A percentile compares a stretch with the other conserved stretches of the same genome.
Evolutionary conservation across 176 grass and related monocot species (phyloP).

Genomic region (Musa schizocarpa): DNA sequence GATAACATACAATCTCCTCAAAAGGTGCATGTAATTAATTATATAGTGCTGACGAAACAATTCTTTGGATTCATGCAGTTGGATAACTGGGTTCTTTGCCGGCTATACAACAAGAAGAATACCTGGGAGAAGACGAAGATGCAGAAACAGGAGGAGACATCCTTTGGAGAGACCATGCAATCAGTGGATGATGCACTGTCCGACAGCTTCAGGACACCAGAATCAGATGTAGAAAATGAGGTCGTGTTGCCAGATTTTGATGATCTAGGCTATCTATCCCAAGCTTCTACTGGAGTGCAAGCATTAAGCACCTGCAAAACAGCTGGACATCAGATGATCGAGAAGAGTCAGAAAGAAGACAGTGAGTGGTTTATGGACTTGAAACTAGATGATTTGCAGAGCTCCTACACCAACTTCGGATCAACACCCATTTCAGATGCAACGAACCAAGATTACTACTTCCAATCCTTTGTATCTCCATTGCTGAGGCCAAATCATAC

Average conservation of each 20-base stretch:
- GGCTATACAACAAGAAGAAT: conserved; percentile 4
- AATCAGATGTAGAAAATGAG: not conserved
- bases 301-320: not conserved
- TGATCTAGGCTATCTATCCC: not conserved
- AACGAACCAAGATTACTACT: not conserved
- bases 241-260: not conserved
- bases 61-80: not conserved
- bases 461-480: too few relatives aligned
- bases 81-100: conserved; percentile 6
- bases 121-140: not conserved
- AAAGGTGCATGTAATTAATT: not conserved
- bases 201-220: not conserved
- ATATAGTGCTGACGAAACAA: not conserved
- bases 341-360: conserved; percentile 1
- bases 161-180: not conserved
- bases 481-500: too few relatives aligned
- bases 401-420: not conserved
- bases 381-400: not conserved
- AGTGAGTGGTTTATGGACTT: not conserved
- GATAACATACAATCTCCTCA: not conserved
- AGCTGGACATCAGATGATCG: not conserved
- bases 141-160: not conserved
- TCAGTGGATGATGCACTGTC: not conserved
- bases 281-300: not conserved
- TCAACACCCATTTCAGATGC: not conserved